A percentile compares a stretch with the other conserved stretches of the same genome.
phyloP scores from a whole-genome alignment of 768 basidiomycete species.

The Lactifluus rugatus region DNA sequence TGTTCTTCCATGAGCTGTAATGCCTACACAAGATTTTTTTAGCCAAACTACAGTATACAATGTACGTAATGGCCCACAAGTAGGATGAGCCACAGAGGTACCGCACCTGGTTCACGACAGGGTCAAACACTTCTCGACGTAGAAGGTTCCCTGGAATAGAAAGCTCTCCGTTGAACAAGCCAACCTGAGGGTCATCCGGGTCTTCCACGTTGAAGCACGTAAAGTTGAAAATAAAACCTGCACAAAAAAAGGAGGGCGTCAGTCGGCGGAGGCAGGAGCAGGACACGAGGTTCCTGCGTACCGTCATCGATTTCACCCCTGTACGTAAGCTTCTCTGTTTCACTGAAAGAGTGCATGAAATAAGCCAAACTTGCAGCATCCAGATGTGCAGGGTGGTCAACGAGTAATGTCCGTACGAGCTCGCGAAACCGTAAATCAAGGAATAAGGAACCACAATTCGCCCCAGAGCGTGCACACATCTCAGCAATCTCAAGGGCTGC shows the following conservation, averaged over 20 bases:
- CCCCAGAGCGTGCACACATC: constrained; percentile 79
- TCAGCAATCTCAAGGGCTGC: constrained; percentile 84
- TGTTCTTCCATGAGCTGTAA: constrained; percentile 73
- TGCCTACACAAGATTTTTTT: constrained; percentile 37
- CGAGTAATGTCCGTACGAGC: constrained; percentile 64
- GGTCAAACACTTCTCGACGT: constrained; percentile 79
- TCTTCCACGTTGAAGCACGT: constrained; percentile 86
- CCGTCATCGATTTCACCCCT: constrained; percentile 67
- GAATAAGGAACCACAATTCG: constrained; percentile 81
- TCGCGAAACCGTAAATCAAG: constrained; percentile 81
- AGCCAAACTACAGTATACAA: background rate
- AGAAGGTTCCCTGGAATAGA: constrained; percentile 73
- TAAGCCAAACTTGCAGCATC: constrained; percentile 75
- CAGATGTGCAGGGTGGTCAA: constrained; percentile 79
- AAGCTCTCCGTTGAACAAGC: constrained; percentile 74
- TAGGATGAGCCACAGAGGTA: background rate
- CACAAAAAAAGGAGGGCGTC: background rate
- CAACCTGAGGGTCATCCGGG: constrained; percentile 69
- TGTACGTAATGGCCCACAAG: constrained; percentile 1
- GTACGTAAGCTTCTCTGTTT: constrained; percentile 79
- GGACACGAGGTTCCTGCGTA: constrained; percentile 26
- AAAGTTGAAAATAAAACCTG: constrained; percentile 80
- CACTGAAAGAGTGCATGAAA: constrained; percentile 84
- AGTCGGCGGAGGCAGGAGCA: constrained; percentile 1
- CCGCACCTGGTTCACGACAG: constrained; percentile 67